Evolutionary conservation across 345 rosid genomes (phyloP).

Genomic region (Psidium friedrichsthalianum): DNA sequence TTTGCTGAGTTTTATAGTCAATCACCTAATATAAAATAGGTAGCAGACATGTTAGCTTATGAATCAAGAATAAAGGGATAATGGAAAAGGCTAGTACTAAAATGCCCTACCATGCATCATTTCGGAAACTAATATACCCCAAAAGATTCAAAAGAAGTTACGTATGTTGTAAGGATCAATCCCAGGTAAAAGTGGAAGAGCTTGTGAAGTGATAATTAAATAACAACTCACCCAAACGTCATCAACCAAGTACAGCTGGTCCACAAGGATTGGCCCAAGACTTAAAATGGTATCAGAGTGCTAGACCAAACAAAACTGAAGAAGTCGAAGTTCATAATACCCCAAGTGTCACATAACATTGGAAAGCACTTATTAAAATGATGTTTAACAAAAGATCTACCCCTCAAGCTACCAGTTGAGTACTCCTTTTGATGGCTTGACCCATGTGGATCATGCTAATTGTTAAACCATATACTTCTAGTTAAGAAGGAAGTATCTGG

Average conservation of each 20-base stretch:
- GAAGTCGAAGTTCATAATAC: neutral
- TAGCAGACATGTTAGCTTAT: conserved; percentile 5
- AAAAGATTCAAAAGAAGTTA: neutral
- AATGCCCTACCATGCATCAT: neutral
- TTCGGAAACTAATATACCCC: neutral
- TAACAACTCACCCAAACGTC: neutral
- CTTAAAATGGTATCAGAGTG: neutral
- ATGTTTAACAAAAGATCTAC: neutral
- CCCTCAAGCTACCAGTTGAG: neutral
- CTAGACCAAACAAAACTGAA: neutral
- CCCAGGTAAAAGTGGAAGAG: neutral
- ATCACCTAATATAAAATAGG: conserved; percentile 53
- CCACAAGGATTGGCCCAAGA: neutral
- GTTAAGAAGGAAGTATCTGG: neutral
- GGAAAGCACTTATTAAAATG: neutral
- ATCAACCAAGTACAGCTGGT: neutral
- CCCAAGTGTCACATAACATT: neutral
- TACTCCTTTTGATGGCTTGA: neutral
- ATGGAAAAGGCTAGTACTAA: neutral
- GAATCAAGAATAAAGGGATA: neutral
- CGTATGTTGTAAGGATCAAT: neutral
- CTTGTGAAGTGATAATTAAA: neutral
- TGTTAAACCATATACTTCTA: neutral
- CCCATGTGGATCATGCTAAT: neutral
- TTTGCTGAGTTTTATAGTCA: conserved; percentile 95